Percentiles rank a stretch among this genome's conserved stretches.
Conservation (phyloP, 2,329 filamentous ascomycete genomes). For the Cladosporium sp. region DNA sequence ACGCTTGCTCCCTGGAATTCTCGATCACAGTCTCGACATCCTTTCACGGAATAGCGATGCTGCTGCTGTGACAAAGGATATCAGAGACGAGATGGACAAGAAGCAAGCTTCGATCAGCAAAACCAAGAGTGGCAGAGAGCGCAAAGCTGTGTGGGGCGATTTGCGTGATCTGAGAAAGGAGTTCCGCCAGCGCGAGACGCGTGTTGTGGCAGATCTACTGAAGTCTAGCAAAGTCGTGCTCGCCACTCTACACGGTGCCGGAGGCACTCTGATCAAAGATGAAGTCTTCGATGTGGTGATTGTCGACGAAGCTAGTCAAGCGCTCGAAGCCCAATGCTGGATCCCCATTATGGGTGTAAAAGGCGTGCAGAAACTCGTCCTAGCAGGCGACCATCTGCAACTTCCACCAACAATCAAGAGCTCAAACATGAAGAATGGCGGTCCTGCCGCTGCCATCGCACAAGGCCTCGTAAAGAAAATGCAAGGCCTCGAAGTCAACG, state of each 20-base stretch:
- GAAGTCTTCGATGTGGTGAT: conserved; percentile 90
- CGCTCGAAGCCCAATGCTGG: conserved; percentile 96
- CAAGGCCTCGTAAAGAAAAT: conserved; percentile 17
- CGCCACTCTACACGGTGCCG: conserved; percentile 88
- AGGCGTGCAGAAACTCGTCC: conserved; percentile 76
- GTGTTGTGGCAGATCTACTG: conserved; percentile 76
- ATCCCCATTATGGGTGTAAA: conserved; percentile 70
- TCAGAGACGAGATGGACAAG: conserved; percentile 87
- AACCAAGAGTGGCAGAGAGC: conserved; percentile 76
- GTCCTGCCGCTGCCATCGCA: background rate
- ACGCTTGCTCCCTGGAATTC: conserved; percentile 79
- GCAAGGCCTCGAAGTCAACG: conserved; percentile 27
- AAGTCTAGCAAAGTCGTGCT: conserved; percentile 81
- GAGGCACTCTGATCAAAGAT: conserved; percentile 76
- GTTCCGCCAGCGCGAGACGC: conserved; percentile 79
- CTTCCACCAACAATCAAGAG: conserved; percentile 88
- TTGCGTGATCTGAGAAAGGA: conserved; percentile 84
- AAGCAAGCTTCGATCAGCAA: conserved; percentile 89
- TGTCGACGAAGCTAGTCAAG: conserved; percentile 94
- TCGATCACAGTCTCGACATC: conserved; percentile 87
- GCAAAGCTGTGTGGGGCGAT: conserved; percentile 79
- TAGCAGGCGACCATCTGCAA: conserved; percentile 93
- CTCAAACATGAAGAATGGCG: conserved; percentile 12
- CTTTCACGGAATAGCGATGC: conserved; percentile 89
- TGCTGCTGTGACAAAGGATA: conserved; percentile 83